A percentile compares a stretch with the other conserved stretches of the same genome.
Evolutionary conservation across 768 basidiomycete species (phyloP).

Genomic region (Suillus bovinus): DNA sequence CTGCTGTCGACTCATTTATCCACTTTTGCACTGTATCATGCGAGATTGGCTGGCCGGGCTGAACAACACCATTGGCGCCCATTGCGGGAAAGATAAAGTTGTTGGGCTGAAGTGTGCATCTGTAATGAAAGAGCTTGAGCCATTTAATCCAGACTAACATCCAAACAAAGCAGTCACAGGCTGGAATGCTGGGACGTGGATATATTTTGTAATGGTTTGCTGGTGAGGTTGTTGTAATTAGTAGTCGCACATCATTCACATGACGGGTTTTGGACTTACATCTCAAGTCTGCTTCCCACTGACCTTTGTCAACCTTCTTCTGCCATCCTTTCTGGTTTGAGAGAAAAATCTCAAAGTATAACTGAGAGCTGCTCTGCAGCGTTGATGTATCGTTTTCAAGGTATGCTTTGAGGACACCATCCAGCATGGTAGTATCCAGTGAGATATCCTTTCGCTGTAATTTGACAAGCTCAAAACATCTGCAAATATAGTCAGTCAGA

Average conservation of each 20-base stretch:
- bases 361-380: too few species aligned
- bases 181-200: not conserved
- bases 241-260: too few species aligned
- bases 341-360: too few species aligned
- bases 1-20: conserved; percentile 17
- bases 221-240: conserved; percentile 5
- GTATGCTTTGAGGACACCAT: conserved; percentile 4
- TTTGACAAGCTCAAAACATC: conserved; percentile 33
- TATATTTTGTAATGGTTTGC: not conserved
- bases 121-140: not conserved
- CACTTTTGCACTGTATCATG: conserved; percentile 25
- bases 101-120: conserved; percentile 10
- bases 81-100: conserved; percentile 28
- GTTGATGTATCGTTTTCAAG: conserved; percentile 7
- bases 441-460: conserved; percentile 25
- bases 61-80: conserved; percentile 22
- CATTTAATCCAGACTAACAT: conserved; percentile 7
- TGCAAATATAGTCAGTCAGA: too few species aligned
- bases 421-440: not conserved
- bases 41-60: conserved; percentile 22
- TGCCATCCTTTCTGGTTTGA: too few species aligned
- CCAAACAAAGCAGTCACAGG: conserved; percentile 2
- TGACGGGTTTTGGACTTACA: too few species aligned
- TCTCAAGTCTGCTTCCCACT: too few species aligned
- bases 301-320: too few species aligned